These are phyloP conservation scores for Sarcodon aspratus DNA, from an alignment of 768 basidiomycete species.

Conservation along the genomic window DNA sequence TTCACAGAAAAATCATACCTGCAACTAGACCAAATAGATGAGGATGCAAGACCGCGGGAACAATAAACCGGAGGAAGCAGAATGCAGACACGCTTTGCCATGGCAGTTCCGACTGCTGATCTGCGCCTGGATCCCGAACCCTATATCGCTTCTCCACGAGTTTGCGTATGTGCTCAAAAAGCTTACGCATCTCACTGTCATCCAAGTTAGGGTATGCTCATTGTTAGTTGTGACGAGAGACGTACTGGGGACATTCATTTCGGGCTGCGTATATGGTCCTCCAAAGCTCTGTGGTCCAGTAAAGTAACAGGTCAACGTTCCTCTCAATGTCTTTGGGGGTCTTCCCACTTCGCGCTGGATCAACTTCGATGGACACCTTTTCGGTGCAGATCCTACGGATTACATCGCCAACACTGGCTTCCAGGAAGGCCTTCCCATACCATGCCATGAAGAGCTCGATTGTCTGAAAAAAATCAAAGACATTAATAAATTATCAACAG, in stretches of 20 bases:
- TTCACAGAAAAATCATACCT: conserved; percentile 29
- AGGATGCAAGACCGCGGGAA: conserved; percentile 83
- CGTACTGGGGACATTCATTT: conserved; percentile 65
- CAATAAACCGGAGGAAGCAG: conserved; percentile 81
- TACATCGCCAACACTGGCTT: conserved; percentile 62
- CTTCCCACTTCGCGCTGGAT: conserved; percentile 59
- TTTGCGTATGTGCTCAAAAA: conserved; percentile 60
- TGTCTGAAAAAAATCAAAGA: conserved; percentile 17
- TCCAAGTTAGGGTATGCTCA: conserved; percentile 3
- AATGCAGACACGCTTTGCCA: conserved; percentile 85
- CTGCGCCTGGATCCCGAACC: conserved; percentile 21
- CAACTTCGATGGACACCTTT: conserved; percentile 72
- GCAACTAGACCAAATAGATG: conserved; percentile 72
- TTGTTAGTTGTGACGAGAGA: conserved; percentile 5
- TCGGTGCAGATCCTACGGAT: conserved; percentile 64
- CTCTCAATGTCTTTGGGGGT: conserved; percentile 49
- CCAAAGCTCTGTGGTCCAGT: conserved; percentile 80
- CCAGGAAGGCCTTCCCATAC: conserved; percentile 73
- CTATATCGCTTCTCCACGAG: conserved; percentile 61
- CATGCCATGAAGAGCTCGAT: conserved; percentile 75
- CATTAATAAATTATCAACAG: too few relatives aligned
- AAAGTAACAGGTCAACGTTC: conserved; percentile 55
- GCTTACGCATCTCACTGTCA: conserved; percentile 55
- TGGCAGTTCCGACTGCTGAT: conserved; percentile 40
- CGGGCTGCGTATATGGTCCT: conserved; percentile 67